Conservation (phyloP, 1,284 basidiomycete species). For the Heterobasidion annosum region DNA sequence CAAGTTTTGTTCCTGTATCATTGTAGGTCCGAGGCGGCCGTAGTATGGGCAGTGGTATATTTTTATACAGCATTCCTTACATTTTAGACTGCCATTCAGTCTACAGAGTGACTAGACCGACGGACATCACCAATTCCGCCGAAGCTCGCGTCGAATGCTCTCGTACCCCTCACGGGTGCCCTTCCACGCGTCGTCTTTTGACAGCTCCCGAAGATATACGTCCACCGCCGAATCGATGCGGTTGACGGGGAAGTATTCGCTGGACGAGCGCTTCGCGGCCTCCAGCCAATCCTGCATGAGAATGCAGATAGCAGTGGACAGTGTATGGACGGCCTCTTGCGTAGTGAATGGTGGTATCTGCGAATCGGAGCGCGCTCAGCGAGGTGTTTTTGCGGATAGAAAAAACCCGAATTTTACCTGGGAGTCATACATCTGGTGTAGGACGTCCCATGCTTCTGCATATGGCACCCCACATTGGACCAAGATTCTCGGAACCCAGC, state of each 20-base stretch:
- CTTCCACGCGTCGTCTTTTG: constrained; percentile 40
- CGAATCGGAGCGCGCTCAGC: neutral
- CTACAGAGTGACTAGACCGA: neutral
- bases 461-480: constrained; percentile 72
- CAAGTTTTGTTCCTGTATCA: neutral
- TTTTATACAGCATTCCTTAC: neutral
- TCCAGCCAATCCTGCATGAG: constrained; percentile 71
- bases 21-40: neutral
- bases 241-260: constrained; percentile 63
- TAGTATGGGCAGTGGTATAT: neutral
- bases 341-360: constrained; percentile 81
- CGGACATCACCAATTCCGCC: constrained; percentile 46
- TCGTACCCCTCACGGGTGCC: constrained; percentile 54
- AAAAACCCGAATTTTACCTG: constrained; percentile 44
- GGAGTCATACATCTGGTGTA: constrained; percentile 83
- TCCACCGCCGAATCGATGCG: constrained; percentile 62
- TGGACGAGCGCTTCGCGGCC: constrained; percentile 59
- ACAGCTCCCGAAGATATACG: constrained; percentile 62
- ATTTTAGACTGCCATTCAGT: neutral
- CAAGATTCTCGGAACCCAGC: constrained; percentile 77
- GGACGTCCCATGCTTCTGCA: constrained; percentile 73
- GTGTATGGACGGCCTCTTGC: constrained; percentile 64
- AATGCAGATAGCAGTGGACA: constrained; percentile 71
- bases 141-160: constrained; percentile 54
- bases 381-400: neutral